Base-by-base conservation (phyloP, 345 rosid genomes). In the Viola odorata region DNA sequence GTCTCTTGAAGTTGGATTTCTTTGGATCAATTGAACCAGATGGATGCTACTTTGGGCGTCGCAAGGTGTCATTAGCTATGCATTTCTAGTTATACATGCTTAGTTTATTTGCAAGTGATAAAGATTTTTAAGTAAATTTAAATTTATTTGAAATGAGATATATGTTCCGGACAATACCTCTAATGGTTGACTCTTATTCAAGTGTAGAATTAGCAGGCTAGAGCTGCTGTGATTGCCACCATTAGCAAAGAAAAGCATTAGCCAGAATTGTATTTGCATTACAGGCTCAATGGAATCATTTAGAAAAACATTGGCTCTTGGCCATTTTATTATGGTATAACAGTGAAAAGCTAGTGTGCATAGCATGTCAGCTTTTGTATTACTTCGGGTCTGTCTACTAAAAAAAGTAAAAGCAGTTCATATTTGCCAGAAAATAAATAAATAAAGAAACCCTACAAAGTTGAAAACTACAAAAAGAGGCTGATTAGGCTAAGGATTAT, bases 1-100 rank as follows among this genome's bases (percentile, higher is more conserved):
- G 90, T 62, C 95, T 92, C 37, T 72, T 89, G 82, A 92, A 92
- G 78, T 69, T 89, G 79, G 99, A 92, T 80, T 92, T 92, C 80
- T 92, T 92, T 77, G 99, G 99, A 54, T 92, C 97, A 5, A 92
- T 92, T 58, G 99, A 92, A 78, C 87, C 82, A 37, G 91, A 89
- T 59, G 99, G 99, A 48, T 92, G 99, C 84, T 89, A 85, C 73
- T 92, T 77, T 71, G 95, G 99, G 57, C 94, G 85, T 50, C 86
- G 76, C 64, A 90, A 87, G 99, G 99, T 84, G 81, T 69, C 61
- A 61, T 6, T 45, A 11, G 11, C 16, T 37, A 36, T 53, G 36
- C 36, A n/a, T 32, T 23, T 53, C 36, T 53, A 12, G 36, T 40
- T 53, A 17, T 23, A 10, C 9, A 8, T 23, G 9, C 57, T 5